Evolutionary conservation across 169 alveolate genomes (phyloP).

Genomic region (Cryptosporidium xiaoi): DNA sequence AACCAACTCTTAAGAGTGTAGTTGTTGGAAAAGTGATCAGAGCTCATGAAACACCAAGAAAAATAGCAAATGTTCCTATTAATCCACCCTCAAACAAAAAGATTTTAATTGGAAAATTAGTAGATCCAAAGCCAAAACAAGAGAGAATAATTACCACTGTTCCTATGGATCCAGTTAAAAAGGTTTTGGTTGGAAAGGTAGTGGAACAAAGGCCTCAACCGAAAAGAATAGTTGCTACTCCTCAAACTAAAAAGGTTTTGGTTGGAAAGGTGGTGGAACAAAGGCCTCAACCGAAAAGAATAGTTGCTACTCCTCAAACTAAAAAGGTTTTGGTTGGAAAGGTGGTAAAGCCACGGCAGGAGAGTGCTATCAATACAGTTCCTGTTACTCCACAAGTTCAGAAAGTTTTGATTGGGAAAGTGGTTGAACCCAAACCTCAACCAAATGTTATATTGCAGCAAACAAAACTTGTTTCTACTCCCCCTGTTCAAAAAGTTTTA

Average conservation of each 20-base stretch:
- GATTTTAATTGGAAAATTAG: not conserved
- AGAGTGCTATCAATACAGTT: not conserved
- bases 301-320: not conserved
- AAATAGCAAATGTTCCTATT: not conserved
- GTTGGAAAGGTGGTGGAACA: not conserved
- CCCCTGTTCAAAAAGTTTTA: not conserved
- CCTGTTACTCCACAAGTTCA: not conserved
- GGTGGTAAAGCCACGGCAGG: not conserved
- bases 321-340: not conserved
- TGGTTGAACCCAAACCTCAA: constrained; percentile 6
- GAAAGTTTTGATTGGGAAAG: not conserved
- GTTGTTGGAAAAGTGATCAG: not conserved
- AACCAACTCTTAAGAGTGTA: not conserved
- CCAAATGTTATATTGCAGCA: not conserved
- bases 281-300: constrained; percentile 2
- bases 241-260: not conserved
- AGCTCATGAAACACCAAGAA: not conserved
- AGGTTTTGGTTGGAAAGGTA: not conserved
- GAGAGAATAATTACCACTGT: not conserved
- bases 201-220: constrained; percentile 10
- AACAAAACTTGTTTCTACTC: not conserved
- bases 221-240: not conserved
- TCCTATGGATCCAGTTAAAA: not conserved
- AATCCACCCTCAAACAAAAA: not conserved
- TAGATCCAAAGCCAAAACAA: constrained; percentile 5